phyloP scores from a whole-genome alignment of 305 asterid species.

The Fraxinus angustifolia region DNA sequence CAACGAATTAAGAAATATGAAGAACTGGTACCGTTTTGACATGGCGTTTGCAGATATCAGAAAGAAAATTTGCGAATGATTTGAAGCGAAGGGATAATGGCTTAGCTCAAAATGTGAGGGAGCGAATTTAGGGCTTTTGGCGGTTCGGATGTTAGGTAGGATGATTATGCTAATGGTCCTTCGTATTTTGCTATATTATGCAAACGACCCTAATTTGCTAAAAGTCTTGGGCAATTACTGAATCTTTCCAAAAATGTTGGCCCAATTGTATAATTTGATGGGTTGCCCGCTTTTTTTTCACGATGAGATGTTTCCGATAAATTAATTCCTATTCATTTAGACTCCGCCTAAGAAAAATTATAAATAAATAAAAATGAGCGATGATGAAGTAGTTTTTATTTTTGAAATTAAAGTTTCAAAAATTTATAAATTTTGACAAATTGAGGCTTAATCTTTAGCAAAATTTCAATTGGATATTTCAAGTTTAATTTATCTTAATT shows the following conservation, averaged over 20 bases:
- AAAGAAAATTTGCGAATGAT: slow-evolving; percentile 19
- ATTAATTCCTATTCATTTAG: neutral
- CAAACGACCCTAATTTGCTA: slow-evolving; percentile 22
- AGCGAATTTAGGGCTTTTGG: slow-evolving; percentile 52
- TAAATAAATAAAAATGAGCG: too few species aligned
- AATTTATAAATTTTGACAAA: too few species aligned
- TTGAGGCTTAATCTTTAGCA: too few species aligned
- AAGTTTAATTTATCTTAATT: neutral
- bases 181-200: slow-evolving; percentile 14
- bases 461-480: neutral
- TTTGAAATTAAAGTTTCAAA: too few species aligned
- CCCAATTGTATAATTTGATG: neutral
- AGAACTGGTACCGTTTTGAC: slow-evolving; percentile 34
- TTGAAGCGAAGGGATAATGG: slow-evolving; percentile 13
- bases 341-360: too few species aligned
- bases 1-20: neutral
- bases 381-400: too few species aligned
- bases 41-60: slow-evolving; percentile 30
- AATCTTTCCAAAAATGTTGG: neutral
- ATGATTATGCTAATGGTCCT: slow-evolving; percentile 20
- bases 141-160: slow-evolving; percentile 31
- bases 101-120: slow-evolving; percentile 21
- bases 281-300: neutral
- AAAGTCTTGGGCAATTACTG: neutral
- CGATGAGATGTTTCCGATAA: neutral